Evolutionary conservation across 768 basidiomycete genomes (phyloP).

Genomic region (Antrodiella citrinella): DNA sequence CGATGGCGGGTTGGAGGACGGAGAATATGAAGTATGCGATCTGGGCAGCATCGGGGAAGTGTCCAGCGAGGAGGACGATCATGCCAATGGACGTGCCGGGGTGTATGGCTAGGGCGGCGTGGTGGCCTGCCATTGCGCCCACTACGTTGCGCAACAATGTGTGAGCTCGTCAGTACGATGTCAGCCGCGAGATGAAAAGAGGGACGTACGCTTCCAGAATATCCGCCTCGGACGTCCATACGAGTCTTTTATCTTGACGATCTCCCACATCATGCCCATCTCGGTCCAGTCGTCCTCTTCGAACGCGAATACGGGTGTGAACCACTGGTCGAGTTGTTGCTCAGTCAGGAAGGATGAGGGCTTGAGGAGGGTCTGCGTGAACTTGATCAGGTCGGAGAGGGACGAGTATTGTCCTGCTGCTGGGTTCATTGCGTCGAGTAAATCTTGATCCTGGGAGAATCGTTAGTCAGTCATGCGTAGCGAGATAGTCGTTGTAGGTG

Average conservation of each 20-base stretch:
- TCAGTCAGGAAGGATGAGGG: slow-evolving; percentile 23
- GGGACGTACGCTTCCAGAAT: slow-evolving; percentile 23
- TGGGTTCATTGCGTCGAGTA: slow-evolving; percentile 33
- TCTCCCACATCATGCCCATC: slow-evolving; percentile 18
- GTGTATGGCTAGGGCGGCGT: slow-evolving; percentile 19
- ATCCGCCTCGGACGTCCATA: slow-evolving; percentile 15
- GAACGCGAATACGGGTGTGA: slow-evolving; percentile 22
- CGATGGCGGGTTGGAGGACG: slow-evolving; percentile 22
- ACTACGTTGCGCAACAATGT: too few species aligned
- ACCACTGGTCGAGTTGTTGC: slow-evolving; percentile 22
- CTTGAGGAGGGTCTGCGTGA: slow-evolving; percentile 39
- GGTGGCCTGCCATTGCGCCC: slow-evolving; percentile 19
- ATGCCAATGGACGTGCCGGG: slow-evolving; percentile 22
- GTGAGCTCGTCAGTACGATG: too few species aligned
- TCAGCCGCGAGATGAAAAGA: not conserved
- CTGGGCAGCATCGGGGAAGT: slow-evolving; percentile 15
- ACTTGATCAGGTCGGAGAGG: slow-evolving; percentile 33
- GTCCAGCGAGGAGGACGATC: slow-evolving; percentile 19
- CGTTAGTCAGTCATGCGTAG: not conserved
- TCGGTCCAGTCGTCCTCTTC: slow-evolving; percentile 21
- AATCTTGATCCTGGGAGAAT: slow-evolving; percentile 27
- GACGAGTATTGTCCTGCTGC: slow-evolving; percentile 46
- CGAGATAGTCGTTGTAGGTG: not conserved
- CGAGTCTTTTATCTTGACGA: slow-evolving; percentile 16
- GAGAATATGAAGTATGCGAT: slow-evolving; percentile 18